Conservation (phyloP, 2,329 filamentous ascomycete species). For the Arthrinium phaeospermum region DNA sequence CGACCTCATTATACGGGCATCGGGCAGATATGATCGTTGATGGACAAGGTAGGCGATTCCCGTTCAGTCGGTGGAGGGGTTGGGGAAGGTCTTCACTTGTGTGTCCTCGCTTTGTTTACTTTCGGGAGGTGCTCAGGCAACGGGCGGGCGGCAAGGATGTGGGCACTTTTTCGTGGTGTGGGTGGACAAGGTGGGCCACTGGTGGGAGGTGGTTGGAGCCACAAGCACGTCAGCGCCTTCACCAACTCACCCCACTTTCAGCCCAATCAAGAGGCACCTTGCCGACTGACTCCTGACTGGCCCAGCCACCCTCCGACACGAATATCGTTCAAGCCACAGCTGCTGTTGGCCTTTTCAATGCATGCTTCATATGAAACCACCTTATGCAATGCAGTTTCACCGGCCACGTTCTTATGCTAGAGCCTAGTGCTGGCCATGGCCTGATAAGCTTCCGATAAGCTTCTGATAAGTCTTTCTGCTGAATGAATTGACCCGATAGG, state of each 20-base stretch:
- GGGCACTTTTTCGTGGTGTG: not conserved
- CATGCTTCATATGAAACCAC: not conserved
- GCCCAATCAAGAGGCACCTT: not conserved
- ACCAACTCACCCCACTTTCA: conserved; percentile 2
- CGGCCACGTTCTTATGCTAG: conserved; percentile 5
- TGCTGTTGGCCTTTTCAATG: not conserved
- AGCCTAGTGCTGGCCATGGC: not conserved
- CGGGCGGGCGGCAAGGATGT: not conserved
- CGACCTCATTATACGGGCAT: conserved; percentile 11
- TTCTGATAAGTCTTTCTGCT: not conserved
- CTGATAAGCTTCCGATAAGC: conserved; percentile 10
- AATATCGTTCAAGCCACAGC: not conserved
- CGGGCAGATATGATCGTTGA: conserved; percentile 13
- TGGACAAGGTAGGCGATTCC: conserved; percentile 17
- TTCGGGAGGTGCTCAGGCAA: conserved; percentile 1
- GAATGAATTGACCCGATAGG: too few relatives aligned
- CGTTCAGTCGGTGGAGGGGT: not conserved
- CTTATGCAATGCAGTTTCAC: not conserved
- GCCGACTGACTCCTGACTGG: not conserved
- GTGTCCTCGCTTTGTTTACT: not conserved
- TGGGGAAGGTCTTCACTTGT: not conserved
- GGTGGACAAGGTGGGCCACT: not conserved
- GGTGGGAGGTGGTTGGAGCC: conserved; percentile 1
- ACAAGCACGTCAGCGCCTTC: not conserved
- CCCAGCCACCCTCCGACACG: not conserved